These are phyloP conservation scores for Trichomonascaceae sp. DNA, from an alignment of 1,139 yeast genomes.

Conservation along the genomic window DNA sequence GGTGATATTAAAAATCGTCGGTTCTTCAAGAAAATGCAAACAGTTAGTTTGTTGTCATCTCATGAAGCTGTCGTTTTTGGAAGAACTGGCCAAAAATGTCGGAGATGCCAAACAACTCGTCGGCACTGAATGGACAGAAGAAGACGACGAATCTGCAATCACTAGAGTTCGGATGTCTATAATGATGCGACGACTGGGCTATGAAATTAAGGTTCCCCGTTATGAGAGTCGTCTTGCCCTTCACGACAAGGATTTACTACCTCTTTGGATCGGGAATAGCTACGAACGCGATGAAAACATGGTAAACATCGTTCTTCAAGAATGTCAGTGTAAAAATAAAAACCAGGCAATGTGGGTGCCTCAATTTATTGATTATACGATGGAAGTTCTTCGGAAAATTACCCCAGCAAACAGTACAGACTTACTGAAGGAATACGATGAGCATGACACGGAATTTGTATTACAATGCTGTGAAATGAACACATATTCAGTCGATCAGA, in stretches of 20 bases:
- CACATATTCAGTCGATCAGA: constrained; percentile 15
- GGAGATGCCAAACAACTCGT: constrained; percentile 7
- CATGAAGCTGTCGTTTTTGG: constrained; percentile 7
- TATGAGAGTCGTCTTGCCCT: background rate
- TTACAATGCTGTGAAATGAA: constrained; percentile 23
- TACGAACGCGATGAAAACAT: constrained; percentile 7
- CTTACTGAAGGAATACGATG: constrained; percentile 12
- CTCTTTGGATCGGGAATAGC: constrained; percentile 14
- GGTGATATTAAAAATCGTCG: constrained; percentile 5
- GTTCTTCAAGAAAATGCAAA: constrained; percentile 2
- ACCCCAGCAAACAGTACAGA: constrained; percentile 10
- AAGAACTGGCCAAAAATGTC: constrained; percentile 4
- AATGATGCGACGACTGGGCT: constrained; percentile 2
- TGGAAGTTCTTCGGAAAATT: constrained; percentile 12
- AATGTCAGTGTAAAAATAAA: constrained; percentile 2
- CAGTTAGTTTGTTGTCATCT: constrained; percentile 6
- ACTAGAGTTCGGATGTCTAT: constrained; percentile 6
- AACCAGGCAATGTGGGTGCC: constrained; percentile 23
- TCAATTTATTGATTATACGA: constrained; percentile 18
- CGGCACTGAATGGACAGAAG: constrained; percentile 10
- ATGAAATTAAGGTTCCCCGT: constrained; percentile 1
- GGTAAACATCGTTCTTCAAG: background rate
- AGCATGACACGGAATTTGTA: constrained; percentile 22
- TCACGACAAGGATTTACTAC: background rate
- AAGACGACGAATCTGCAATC: constrained; percentile 4